Evolutionary conservation across 1,284 basidiomycete species (phyloP).

Genomic region (Ustanciosporium gigantosporum): DNA sequence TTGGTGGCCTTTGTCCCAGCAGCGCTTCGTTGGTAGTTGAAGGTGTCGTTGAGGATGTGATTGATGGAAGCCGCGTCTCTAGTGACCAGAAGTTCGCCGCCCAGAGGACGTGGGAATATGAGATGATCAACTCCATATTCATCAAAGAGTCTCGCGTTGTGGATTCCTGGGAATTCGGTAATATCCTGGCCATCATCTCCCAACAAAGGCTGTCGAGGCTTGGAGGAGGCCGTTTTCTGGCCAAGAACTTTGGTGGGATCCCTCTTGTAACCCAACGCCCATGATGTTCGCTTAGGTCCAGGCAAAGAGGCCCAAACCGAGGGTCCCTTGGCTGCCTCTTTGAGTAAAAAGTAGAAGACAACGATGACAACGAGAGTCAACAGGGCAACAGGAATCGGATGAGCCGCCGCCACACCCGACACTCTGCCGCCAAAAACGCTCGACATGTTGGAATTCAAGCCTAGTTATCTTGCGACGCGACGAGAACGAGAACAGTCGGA

Average conservation of each 20-base stretch:
- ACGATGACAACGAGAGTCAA: conserved; percentile 1
- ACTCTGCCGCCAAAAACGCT: neutral
- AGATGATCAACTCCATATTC: conserved; percentile 21
- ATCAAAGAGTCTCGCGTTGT: conserved; percentile 17
- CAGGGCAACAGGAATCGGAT: conserved; percentile 8
- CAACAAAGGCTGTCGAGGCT: conserved; percentile 19
- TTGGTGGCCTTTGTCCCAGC: conserved; percentile 40
- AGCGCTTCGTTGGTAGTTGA: conserved; percentile 19
- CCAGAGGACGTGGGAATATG: conserved; percentile 27
- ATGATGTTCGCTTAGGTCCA: conserved; percentile 22
- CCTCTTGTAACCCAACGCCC: conserved; percentile 14
- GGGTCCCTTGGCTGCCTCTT: conserved; percentile 11
- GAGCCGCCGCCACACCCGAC: neutral
- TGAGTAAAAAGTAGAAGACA: conserved; percentile 9
- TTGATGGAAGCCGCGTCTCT: conserved; percentile 34
- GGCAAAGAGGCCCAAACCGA: conserved; percentile 27
- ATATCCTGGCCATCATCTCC: conserved; percentile 33
- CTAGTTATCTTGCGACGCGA: too few species aligned
- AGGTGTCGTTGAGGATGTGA: conserved; percentile 32
- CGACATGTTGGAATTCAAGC: neutral
- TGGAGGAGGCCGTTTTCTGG: conserved; percentile 10
- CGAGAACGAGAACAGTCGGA: too few species aligned
- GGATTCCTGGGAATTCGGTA: conserved; percentile 22
- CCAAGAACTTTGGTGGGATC: conserved; percentile 22
- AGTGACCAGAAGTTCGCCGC: conserved; percentile 31